Evolutionary conservation across 345 rosid genomes (phyloP), one percentile per base, ranked within the genome.

Genomic region (Excoecaria cochinchinensis): DNA sequence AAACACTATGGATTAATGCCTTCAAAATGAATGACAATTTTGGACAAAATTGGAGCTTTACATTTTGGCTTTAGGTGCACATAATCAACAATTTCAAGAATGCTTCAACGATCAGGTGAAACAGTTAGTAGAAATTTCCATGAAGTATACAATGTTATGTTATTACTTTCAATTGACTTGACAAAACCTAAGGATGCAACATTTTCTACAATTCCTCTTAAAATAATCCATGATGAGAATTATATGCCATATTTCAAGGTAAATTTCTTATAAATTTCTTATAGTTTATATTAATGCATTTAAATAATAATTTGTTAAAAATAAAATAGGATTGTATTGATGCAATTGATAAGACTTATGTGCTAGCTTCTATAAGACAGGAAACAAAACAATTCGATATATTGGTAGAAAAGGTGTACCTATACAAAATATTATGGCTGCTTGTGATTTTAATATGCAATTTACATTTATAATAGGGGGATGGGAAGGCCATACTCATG

Each of bases 391-490:
- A 9, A 5, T 48, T 36, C 47, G 4, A 13, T 52, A n/a, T n/a
- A n/a, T n/a, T n/a, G n/a, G n/a, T n/a, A n/a, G n/a, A n/a, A n/a
- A n/a, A n/a, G n/a, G n/a, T n/a, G n/a, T n/a, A n/a, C n/a, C n/a
- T n/a, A n/a, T n/a, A n/a, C n/a, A n/a, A n/a, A n/a, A n/a, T n/a
- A n/a, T 52, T 14, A 40, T 40, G 44, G 44, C 6, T 40, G 44
- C 44, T 40, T 40, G 44, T 40, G 6, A 3, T 40, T 40, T 40
- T 40, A 25, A 70, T n/a, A 5, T 70, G 61, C 44, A 40, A 36
- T 70, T 70, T 38, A 67, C 53, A 1, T 21, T 67, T 67, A 55
- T 67, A 21, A 21, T 67, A n/a, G 70, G 70, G 11, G 46, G 73
- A 14, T 70, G 15, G 73, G 61, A 51, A 70, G 61, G 48, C 3